These are phyloP conservation scores for Ophiocordyceps robertsii DNA, from an alignment of 2,329 filamentous ascomycete genomes.

Conservation along the genomic window DNA sequence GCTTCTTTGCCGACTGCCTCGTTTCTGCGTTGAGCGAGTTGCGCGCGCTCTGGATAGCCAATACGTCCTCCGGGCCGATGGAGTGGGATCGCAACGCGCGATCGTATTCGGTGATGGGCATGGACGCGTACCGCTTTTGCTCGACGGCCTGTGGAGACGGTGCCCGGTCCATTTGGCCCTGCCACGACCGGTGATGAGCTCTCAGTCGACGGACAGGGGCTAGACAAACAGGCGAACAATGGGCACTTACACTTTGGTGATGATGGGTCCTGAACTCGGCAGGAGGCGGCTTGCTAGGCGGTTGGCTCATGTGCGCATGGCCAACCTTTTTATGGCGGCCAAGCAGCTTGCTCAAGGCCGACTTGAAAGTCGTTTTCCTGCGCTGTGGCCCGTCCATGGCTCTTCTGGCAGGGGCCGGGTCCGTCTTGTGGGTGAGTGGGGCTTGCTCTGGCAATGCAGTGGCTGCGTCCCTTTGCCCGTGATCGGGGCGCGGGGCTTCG, in stretches of 20 bases:
- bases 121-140: slow-evolving; percentile 41
- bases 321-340: slow-evolving; percentile 35
- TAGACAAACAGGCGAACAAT: not conserved
- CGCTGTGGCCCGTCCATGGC: slow-evolving; percentile 24
- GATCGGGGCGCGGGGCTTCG: not conserved
- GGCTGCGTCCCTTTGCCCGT: not conserved
- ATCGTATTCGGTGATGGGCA: slow-evolving; percentile 48
- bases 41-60: slow-evolving; percentile 37
- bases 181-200: not conserved
- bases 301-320: not conserved
- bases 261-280: slow-evolving; percentile 8
- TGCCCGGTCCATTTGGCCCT: slow-evolving; percentile 14
- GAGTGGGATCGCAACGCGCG: slow-evolving; percentile 49
- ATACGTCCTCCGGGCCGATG: slow-evolving; percentile 39
- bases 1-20: slow-evolving; percentile 14
- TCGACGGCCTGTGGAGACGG: slow-evolving; percentile 21
- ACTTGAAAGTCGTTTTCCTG: slow-evolving; percentile 44
- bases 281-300: not conserved
- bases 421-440: not conserved
- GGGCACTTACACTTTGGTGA: slow-evolving; percentile 35
- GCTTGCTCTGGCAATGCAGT: not conserved
- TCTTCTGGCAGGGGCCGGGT: not conserved
- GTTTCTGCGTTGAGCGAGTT: slow-evolving; percentile 37
- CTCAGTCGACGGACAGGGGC: too few species aligned
- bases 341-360: slow-evolving; percentile 43